phyloP scores from a whole-genome alignment of 2,329 filamentous ascomycete species.

The Chrysoporthe deuterocubensis region DNA sequence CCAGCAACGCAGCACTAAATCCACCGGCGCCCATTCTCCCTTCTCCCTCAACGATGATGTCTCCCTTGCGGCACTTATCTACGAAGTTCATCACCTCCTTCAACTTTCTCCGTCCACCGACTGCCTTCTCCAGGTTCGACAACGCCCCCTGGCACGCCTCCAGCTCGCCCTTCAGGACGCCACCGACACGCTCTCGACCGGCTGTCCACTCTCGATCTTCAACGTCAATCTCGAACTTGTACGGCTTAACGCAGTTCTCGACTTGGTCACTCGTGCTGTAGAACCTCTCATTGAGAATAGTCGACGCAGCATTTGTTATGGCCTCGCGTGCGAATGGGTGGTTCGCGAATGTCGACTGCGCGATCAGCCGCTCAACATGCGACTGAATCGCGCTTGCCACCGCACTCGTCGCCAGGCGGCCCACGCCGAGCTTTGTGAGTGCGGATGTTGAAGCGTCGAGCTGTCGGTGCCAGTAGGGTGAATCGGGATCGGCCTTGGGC shows the following conservation, averaged over 20 bases:
- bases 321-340: conserved; percentile 92
- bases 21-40: conserved; percentile 85
- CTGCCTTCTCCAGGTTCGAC: conserved; percentile 72
- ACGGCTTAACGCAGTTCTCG: conserved; percentile 98
- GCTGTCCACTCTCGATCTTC: conserved; percentile 87
- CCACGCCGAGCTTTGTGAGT: conserved; percentile 92
- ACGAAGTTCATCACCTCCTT: conserved; percentile 90
- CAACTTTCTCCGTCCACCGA: conserved; percentile 83
- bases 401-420: conserved; percentile 87
- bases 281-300: conserved; percentile 89
- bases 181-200: conserved; percentile 80
- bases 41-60: conserved; percentile 83
- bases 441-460: conserved; percentile 90
- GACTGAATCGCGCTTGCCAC: conserved; percentile 86
- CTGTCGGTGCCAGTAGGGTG: conserved; percentile 90
- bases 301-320: conserved; percentile 89
- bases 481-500: conserved; percentile 82
- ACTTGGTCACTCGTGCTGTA: conserved; percentile 98
- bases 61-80: conserved; percentile 85
- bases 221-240: conserved; percentile 97
- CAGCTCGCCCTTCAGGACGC: conserved; percentile 85
- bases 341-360: conserved; percentile 80
- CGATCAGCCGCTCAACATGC: conserved; percentile 78
- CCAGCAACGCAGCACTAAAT: conserved; percentile 85
- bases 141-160: conserved; percentile 80